Conservation (phyloP, 2,329 filamentous ascomycete genomes). For the Sporothrix pallida region DNA sequence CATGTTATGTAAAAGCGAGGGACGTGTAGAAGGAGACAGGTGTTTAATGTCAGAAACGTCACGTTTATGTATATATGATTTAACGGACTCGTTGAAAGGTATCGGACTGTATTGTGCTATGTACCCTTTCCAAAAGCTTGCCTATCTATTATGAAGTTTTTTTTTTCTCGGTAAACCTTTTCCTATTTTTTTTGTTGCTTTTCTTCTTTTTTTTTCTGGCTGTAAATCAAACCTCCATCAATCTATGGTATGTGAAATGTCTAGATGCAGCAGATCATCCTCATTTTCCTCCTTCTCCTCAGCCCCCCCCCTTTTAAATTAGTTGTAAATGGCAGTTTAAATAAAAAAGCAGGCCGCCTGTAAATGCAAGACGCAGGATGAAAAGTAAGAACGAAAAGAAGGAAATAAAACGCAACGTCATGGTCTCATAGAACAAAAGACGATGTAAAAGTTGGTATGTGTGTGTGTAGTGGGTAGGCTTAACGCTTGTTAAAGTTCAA, state of each 20-base stretch:
- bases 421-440: not conserved
- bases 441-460: not conserved
- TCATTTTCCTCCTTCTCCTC: not conserved
- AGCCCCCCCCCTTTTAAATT: not conserved
- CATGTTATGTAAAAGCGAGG: conserved; percentile 48
- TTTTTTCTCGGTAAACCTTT: not conserved
- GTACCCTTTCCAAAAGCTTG: not conserved
- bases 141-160: not conserved
- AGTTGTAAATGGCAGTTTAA: not conserved
- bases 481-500: conserved; percentile 59
- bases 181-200: not conserved
- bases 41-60: no score
- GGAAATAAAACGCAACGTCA: not conserved
- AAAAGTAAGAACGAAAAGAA: not conserved
- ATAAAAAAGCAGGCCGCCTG: not conserved
- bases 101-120: not conserved
- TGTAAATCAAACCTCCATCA: not conserved
- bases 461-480: not conserved
- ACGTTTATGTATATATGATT: no score
- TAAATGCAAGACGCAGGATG: not conserved
- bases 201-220: not conserved
- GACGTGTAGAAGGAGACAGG: not conserved
- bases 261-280: no score
- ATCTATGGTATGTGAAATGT: conserved; percentile 12
- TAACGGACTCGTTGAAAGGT: not conserved